Evolutionary conservation across 352 stramenopile species (phyloP).

Genomic region (Globisporangium takayamanum): DNA sequence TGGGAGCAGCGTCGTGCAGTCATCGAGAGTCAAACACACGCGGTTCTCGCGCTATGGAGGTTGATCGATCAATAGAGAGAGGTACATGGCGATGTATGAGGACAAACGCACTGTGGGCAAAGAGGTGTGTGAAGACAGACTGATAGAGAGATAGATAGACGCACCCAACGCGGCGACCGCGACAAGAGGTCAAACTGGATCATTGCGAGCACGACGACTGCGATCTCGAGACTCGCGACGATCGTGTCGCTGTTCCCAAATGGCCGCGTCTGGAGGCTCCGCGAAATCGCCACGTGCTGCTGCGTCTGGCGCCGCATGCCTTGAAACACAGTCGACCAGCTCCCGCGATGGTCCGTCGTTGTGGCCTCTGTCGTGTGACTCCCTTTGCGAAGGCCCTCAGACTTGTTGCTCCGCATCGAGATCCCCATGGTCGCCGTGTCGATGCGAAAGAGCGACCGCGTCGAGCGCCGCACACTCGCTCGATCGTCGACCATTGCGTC

Average conservation of each 20-base stretch:
- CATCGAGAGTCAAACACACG: conserved; percentile 16
- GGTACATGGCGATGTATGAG: too few relatives aligned
- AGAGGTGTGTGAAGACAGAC: neutral
- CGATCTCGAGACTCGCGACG: conserved; percentile 5
- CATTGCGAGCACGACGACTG: conserved; percentile 7
- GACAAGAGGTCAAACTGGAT: conserved; percentile 10
- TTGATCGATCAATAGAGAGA: too few relatives aligned
- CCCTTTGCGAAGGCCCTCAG: neutral
- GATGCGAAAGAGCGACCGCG: neutral
- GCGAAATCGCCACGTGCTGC: conserved; percentile 5
- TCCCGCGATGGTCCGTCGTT: neutral
- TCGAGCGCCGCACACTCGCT: neutral
- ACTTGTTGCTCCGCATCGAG: conserved; percentile 7
- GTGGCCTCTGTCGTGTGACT: neutral
- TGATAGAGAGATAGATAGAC: neutral
- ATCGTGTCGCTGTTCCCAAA: neutral
- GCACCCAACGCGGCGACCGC: conserved; percentile 8
- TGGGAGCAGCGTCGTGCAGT: conserved; percentile 28
- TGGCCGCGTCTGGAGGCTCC: neutral
- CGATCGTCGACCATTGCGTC: neutral
- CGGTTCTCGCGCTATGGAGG: conserved; percentile 36
- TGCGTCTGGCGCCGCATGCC: neutral
- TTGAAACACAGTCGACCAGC: conserved; percentile 2
- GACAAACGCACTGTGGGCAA: neutral
- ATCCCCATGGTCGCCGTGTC: neutral